phyloP scores from a whole-genome alignment of 345 rosid genomes.

The Hibiscus syriacus region DNA sequence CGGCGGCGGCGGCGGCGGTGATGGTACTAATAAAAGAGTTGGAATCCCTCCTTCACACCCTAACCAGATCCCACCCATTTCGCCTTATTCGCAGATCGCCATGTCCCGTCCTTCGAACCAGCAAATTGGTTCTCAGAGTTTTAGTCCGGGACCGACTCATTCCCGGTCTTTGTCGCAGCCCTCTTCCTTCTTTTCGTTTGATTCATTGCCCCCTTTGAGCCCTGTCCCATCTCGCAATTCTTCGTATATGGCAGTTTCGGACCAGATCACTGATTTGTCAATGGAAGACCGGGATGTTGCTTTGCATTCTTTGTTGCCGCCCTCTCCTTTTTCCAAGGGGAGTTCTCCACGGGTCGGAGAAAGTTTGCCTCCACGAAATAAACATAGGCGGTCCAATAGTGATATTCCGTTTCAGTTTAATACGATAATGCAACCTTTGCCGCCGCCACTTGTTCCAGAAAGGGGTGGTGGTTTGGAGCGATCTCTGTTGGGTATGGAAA shows the following conservation, averaged over 20 bases:
- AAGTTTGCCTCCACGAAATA: not conserved
- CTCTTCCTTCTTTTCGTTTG: not conserved
- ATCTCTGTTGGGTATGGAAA: conserved; percentile 36
- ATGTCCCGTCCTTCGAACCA: not conserved
- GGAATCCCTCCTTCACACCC: not conserved
- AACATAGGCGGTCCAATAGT: not conserved
- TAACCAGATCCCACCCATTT: not conserved
- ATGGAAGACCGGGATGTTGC: not conserved
- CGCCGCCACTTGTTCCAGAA: conserved; percentile 41
- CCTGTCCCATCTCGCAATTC: not conserved
- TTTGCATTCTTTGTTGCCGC: not conserved
- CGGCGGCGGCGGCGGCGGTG: not conserved
- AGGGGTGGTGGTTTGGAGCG: conserved; percentile 45
- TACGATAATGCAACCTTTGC: conserved; percentile 11
- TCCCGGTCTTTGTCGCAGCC: not conserved
- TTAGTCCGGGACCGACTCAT: not conserved
- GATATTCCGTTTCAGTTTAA: not conserved
- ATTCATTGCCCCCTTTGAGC: not conserved
- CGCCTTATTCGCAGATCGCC: not conserved
- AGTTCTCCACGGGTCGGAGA: not conserved
- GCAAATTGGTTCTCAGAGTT: not conserved
- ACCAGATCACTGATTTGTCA: not conserved
- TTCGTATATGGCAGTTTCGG: not conserved
- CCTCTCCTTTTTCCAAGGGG: too few relatives aligned
- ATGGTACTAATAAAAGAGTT: not conserved